These are phyloP conservation scores for Trichodelitschia bisporula DNA, from an alignment of 495 filamentous ascomycete species.

Conservation along the genomic window DNA sequence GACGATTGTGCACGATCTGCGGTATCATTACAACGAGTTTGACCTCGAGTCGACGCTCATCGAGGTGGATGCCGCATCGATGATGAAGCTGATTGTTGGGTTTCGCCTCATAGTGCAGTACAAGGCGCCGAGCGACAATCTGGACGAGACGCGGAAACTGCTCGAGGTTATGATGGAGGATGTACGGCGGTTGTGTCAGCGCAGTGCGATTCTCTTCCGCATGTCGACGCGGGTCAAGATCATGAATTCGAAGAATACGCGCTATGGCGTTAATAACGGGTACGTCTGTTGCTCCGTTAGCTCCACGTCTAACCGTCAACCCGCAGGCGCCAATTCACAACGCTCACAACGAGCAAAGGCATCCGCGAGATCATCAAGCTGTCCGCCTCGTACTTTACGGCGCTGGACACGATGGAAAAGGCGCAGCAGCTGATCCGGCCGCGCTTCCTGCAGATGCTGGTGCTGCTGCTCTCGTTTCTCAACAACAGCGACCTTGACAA, in stretches of 20 bases:
- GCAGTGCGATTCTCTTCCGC: constrained; percentile 16
- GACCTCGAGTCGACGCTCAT: constrained; percentile 13
- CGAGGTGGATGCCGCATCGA: constrained; percentile 13
- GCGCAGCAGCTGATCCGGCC: constrained; percentile 14
- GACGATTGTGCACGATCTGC: constrained; percentile 13
- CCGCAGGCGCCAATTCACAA: constrained; percentile 11
- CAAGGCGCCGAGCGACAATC: constrained; percentile 12
- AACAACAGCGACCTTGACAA: constrained; percentile 14
- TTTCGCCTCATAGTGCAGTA: constrained; percentile 9
- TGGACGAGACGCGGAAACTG: constrained; percentile 11
- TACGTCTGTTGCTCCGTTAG: too few species aligned
- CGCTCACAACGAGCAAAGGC: constrained; percentile 16
- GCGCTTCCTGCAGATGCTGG: constrained; percentile 17
- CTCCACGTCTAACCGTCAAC: too few species aligned
- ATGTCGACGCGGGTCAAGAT: constrained; percentile 15
- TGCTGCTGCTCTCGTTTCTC: constrained; percentile 15
- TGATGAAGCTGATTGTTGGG: constrained; percentile 11
- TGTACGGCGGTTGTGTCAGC: constrained; percentile 13
- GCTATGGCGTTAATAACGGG: constrained; percentile 16
- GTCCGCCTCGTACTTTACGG: constrained; percentile 15
- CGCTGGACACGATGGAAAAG: constrained; percentile 9
- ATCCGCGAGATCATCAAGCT: constrained; percentile 15
- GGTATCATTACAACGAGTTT: constrained; percentile 4
- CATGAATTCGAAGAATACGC: constrained; percentile 14
- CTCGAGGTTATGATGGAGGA: constrained; percentile 18